Evolutionary conservation across 2,329 filamentous ascomycete genomes (phyloP).

Genomic region (Cladosporium velox): DNA sequence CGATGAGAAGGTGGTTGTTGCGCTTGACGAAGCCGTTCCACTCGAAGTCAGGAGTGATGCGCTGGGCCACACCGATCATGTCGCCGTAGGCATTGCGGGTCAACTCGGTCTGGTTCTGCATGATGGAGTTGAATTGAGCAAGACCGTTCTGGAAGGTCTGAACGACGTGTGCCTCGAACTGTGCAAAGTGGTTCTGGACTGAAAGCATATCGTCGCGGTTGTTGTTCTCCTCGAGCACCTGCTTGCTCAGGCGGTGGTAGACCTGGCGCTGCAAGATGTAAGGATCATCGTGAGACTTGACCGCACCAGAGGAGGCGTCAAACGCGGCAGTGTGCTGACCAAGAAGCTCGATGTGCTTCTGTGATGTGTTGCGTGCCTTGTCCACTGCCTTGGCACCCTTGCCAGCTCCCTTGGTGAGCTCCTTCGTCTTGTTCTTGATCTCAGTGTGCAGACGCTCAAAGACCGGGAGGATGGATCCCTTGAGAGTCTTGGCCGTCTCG

Average conservation of each 20-base stretch:
- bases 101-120: constrained; percentile 78
- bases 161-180: constrained; percentile 85
- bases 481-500: constrained; percentile 89
- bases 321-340: constrained; percentile 81
- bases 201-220: constrained; percentile 87
- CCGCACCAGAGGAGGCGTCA: constrained; percentile 71
- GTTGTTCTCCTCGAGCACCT: constrained; percentile 94
- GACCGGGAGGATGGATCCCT: constrained; percentile 80
- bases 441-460: constrained; percentile 91
- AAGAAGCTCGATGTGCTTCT: constrained; percentile 94
- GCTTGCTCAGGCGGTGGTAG: constrained; percentile 80
- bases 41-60: constrained; percentile 81
- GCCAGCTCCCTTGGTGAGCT: constrained; percentile 75
- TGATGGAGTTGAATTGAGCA: constrained; percentile 78
- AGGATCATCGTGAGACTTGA: constrained; percentile 76
- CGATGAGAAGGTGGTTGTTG: constrained; percentile 70
- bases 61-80: constrained; percentile 75
- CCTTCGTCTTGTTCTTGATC: constrained; percentile 95
- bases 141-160: constrained; percentile 80
- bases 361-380: constrained; percentile 79
- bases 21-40: constrained; percentile 83
- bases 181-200: constrained; percentile 85
- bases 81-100: constrained; percentile 79
- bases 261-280: constrained; percentile 84
- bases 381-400: constrained; percentile 90